Evolutionary conservation across 2,329 filamentous ascomycete genomes (phyloP), one percentile per base, ranked within the genome.

Genomic region (Aspergillus puulaauensis): DNA sequence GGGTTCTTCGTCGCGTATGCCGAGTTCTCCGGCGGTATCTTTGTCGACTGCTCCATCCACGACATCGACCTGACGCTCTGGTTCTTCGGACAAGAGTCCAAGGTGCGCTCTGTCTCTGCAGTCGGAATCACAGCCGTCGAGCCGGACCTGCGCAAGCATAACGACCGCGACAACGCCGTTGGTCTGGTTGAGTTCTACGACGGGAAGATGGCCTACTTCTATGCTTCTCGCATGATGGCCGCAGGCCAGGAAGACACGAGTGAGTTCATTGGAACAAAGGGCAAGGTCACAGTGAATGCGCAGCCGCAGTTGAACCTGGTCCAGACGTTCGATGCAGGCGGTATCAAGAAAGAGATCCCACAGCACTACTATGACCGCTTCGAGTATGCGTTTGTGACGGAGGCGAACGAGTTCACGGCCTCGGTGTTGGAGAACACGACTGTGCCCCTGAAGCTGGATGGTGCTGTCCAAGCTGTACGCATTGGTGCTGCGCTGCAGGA

Each of bases 1-100:
- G 86, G 86, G 46, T 89, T 88, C 79, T 90, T 89, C 70, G 85
- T 90, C 54, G 78, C 81, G 21, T 90, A 89, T 72, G 85, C 87
- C 12, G 77, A 85, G 64, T 86, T 83, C 73, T 83, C 78, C 2
- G 87, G 87, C 35, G 86, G 86, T 21, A 88, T 89, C 68, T 90
- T 90, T 64, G 87, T 89, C 57, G 87, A 90, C 76, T 87, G 84
- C 75, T 85, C 83, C 52, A 85, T 90, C 66, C 87, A 90, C 75
- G 87, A 90, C 65, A 89, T 90, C 64, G 85, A 87, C 61, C 79
- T 88, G 2, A 79, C 84, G 0, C 75, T 87, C 2, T 88, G 85
- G 84, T 87, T 83, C 75, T 86, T 87, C 66, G 83, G 83, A 9
- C 73, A 81, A 47, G 78, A 82, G 47, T 77, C 75, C 41, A 70